Percentiles rank a stretch among this genome's conserved stretches.
Conservation (phyloP, 1,284 basidiomycete species). For the Tranzscheliella williamsii region DNA sequence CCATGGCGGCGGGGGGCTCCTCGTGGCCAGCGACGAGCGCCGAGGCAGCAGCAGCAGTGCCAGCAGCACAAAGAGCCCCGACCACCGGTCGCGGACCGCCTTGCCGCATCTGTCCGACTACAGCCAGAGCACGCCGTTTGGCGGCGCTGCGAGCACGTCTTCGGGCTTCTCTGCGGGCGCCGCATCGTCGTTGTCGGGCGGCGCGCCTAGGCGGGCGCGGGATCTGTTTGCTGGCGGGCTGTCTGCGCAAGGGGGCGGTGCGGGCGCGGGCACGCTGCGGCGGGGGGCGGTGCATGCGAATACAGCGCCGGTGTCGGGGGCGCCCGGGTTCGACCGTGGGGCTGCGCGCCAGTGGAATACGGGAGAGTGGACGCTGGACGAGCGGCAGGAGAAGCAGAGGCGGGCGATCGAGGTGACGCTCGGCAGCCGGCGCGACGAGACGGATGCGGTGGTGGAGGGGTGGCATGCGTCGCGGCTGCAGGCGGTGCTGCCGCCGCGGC, state of each 20-base stretch:
- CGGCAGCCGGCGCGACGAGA: slow-evolving; percentile 47
- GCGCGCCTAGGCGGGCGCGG: slow-evolving; percentile 18
- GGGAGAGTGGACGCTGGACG: slow-evolving; percentile 51
- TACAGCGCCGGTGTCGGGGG: slow-evolving; percentile 44
- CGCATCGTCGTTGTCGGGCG: slow-evolving; percentile 4
- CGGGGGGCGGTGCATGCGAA: slow-evolving; percentile 15
- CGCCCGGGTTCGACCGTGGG: slow-evolving; percentile 50
- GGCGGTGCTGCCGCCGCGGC: slow-evolving; percentile 71
- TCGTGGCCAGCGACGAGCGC: slow-evolving; percentile 8
- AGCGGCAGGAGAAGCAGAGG: slow-evolving; percentile 6
- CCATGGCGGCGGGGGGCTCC: slow-evolving; percentile 26
- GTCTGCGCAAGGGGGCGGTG: not conserved
- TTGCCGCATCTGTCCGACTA: slow-evolving; percentile 32
- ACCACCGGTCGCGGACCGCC: slow-evolving; percentile 1
- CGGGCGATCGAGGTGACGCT: slow-evolving; percentile 46
- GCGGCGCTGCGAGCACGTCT: slow-evolving; percentile 2
- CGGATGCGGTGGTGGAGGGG: slow-evolving; percentile 38
- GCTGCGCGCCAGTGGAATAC: slow-evolving; percentile 51
- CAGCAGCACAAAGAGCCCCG: not conserved
- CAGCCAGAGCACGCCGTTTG: slow-evolving; percentile 32
- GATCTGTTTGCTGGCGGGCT: slow-evolving; percentile 15
- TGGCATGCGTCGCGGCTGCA: slow-evolving; percentile 53
- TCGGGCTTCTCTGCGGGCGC: slow-evolving; percentile 23
- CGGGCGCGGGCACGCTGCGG: slow-evolving; percentile 7
- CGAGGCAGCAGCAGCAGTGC: not conserved